Conservation (phyloP, 164 flowering plant genomes). For the Magnolia changhungtana region DNA sequence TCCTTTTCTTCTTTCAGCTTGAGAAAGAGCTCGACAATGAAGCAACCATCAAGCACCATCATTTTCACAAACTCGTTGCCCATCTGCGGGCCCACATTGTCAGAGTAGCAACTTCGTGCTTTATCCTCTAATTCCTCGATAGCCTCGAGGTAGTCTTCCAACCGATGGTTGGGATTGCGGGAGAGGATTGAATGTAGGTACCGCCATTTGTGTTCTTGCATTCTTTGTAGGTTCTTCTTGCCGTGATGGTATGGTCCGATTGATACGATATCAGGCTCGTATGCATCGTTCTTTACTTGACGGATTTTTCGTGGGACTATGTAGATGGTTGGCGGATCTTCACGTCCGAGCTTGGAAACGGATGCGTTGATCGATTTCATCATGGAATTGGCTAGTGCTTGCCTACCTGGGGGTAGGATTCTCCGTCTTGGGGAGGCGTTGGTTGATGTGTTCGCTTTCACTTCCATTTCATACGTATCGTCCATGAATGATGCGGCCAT, state of each 20-base stretch:
- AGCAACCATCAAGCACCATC: conserved; percentile 21
- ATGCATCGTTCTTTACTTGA: conserved; percentile 30
- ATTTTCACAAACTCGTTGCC: conserved; percentile 10
- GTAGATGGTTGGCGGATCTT: conserved; percentile 21
- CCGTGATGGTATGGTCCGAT: conserved; percentile 21
- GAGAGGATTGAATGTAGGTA: background rate
- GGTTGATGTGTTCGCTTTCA: too few species aligned
- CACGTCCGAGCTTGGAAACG: too few species aligned
- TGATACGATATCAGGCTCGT: conserved; percentile 15
- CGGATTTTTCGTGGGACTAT: conserved; percentile 24
- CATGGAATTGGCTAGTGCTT: too few species aligned
- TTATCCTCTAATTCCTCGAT: background rate
- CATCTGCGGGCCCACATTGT: background rate
- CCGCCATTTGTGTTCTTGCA: conserved; percentile 13
- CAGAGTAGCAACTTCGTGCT: conserved; percentile 1
- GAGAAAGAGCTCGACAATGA: conserved; percentile 14
- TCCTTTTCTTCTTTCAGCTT: too few species aligned
- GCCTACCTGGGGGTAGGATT: too few species aligned
- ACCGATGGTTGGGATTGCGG: background rate
- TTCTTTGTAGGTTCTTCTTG: conserved; percentile 1
- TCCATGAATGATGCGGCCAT: too few species aligned
- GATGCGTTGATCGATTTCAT: too few species aligned
- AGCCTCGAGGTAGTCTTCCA: background rate
- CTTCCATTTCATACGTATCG: too few species aligned
- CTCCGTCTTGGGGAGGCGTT: too few species aligned